These are phyloP conservation scores for Teratosphaeria epicoccoides DNA, from an alignment of 2,329 filamentous ascomycete genomes.

Conservation along the genomic window DNA sequence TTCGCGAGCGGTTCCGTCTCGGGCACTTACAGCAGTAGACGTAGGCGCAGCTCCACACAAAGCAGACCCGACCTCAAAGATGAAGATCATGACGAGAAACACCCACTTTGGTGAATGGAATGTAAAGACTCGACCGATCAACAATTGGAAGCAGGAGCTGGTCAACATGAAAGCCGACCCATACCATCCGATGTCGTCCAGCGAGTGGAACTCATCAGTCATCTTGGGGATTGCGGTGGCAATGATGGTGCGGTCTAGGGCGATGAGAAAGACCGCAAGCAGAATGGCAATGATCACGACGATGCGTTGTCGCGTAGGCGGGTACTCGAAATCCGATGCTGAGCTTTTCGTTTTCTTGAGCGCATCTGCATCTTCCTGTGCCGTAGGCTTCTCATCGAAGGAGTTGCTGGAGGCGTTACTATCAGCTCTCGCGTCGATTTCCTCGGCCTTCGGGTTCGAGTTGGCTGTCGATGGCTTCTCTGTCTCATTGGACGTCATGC, in stretches of 20 bases:
- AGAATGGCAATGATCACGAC: slow-evolving; percentile 17
- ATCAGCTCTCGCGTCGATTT: neutral
- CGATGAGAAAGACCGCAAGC: slow-evolving; percentile 19
- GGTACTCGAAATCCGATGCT: slow-evolving; percentile 3
- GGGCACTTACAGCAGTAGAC: slow-evolving; percentile 17
- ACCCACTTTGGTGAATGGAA: slow-evolving; percentile 31
- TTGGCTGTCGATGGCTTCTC: neutral
- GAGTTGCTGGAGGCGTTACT: neutral
- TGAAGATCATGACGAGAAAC: slow-evolving; percentile 26
- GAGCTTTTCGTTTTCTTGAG: neutral
- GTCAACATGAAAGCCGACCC: slow-evolving; percentile 35
- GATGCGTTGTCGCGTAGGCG: slow-evolving; percentile 1
- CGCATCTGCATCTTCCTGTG: neutral
- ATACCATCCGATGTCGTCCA: slow-evolving; percentile 31
- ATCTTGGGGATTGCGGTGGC: slow-evolving; percentile 30
- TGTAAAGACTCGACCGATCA: slow-evolving; percentile 38
- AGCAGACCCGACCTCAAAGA: slow-evolving; percentile 48
- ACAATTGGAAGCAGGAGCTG: slow-evolving; percentile 33
- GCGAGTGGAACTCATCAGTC: slow-evolving; percentile 31
- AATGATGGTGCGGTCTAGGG: slow-evolving; percentile 25
- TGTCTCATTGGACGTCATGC: neutral
- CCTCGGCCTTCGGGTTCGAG: neutral
- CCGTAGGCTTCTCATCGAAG: neutral
- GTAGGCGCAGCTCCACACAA: slow-evolving; percentile 38
- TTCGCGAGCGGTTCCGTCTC: too few relatives aligned